Base-by-base conservation (phyloP, 2,329 filamentous ascomycete species). In the Exophiala alcalophila region DNA sequence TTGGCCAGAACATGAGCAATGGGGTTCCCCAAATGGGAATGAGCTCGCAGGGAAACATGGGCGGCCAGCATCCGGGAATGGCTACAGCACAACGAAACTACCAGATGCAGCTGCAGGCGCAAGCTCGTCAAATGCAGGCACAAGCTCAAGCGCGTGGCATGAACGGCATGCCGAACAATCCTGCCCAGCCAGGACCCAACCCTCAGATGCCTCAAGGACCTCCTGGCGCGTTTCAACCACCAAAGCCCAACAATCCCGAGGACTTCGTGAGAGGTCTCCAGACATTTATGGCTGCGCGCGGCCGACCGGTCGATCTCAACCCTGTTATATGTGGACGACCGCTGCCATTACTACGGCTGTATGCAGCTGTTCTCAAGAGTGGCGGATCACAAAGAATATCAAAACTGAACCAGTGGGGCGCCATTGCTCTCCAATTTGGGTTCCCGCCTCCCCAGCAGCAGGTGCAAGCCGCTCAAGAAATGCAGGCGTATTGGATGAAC, bases 61-160 rank as follows among this genome's bases (percentile, higher is more conserved):
- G 71, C 23, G 72, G 69, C 44, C 69, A 70, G 40, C 74, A 76
- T 46, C 69, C 74, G 16, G 73, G 71, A 31, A 75, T 85, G 50
- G 83, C 86, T 27, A 83, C 86, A 58, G 81, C 88, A 52, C 84
- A 88, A 57, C 76, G 80, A 43, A 68, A 83, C 34, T 91, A 94
- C 58, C 86, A 94, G 56, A 85, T 94, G 79, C 84, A 86, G 48
- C 66, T 94, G 38, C 86, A 94, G 57, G 80, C 84, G 43, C 86
- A 90, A 57, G 75, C 84, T 27, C 80, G 85, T 49, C 79, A 83
- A 51, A 70, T 77, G 43, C 42, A 47, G 40, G 39, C 42, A 2
- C 41, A 50, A 28, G 26, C 44, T 5, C 47, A 50, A 20, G 40
- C 36, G 19, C 40, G 43, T 21, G 40, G 42, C 19, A 48, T 46